Base-by-base conservation (phyloP, 2,329 filamentous ascomycete genomes). In the Pseudogymnoascus sp. region DNA sequence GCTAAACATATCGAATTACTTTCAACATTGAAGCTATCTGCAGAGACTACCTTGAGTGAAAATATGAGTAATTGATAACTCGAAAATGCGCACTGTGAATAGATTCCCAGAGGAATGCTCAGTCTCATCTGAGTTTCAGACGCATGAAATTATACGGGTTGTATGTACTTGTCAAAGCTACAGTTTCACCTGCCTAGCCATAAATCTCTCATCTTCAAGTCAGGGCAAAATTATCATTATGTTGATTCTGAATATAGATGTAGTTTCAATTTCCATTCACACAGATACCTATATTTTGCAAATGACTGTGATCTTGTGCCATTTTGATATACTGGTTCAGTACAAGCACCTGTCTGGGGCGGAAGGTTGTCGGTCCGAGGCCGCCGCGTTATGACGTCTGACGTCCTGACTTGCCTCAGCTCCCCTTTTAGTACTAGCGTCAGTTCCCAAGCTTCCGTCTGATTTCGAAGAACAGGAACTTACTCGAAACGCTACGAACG, bases 391-490 rank as follows among this genome's bases (percentile, higher is more conserved):
- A 54, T 54, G 47, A 54, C 47, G 47, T 54, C 47, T 33, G 16
- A 8, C n/a, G 11, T 33, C 47, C 47, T 54, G 28, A 20, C 47
- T 54, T 54, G 47, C 47, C 33, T 54, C 47, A 54, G 47, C 47
- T 54, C 47, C 47, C 47, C 28, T 12, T 54, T 54, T 54, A 33
- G 47, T 54, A 54, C 47, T 54, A 54, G 47, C 28, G 47, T 20
- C 28, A 54, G 47, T 33, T 54, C 28, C 28, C 47, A 54, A 54
- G 28, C 47, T 54, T 20, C 47, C 47, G 28, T 54, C 47, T 54
- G 47, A 54, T 54, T 54, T 54, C 47, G 47, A 54, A 54, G 47
- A 54, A 33, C 47, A 54, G 47, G 47, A 54, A 54, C 47, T 54
- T 33, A 54, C 43, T 54, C 43, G 43, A 54, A 54, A 54, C 43